These are phyloP conservation scores for Chaetoscypha palmicola DNA, from an alignment of 2,329 filamentous ascomycete species.

Conservation along the genomic window DNA sequence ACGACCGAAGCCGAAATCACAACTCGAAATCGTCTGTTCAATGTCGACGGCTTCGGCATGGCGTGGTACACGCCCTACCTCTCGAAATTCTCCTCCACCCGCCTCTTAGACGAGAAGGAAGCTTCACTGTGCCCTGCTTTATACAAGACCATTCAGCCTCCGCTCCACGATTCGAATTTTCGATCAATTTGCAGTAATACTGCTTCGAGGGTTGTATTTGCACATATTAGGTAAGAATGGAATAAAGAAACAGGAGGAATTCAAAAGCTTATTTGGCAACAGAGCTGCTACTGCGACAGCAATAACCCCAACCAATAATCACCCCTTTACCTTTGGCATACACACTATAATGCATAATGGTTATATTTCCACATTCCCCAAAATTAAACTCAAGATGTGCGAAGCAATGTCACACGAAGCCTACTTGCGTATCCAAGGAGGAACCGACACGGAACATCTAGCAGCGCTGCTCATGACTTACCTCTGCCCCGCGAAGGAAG, in stretches of 20 bases:
- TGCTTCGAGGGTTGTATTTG: constrained; percentile 41
- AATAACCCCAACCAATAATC: constrained; percentile 44
- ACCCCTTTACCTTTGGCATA: constrained; percentile 48
- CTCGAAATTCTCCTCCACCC: constrained; percentile 29
- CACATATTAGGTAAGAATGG: constrained; percentile 50
- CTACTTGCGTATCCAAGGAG: constrained; percentile 41
- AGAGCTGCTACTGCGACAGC: too few relatives aligned
- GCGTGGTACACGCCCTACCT: constrained; percentile 44
- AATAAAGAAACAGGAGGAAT: too few relatives aligned
- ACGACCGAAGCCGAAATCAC: constrained; percentile 38
- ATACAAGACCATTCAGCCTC: constrained; percentile 46
- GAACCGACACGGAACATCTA: constrained; percentile 46
- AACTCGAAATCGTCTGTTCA: constrained; percentile 45
- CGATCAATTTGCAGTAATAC: constrained; percentile 45
- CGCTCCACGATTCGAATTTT: constrained; percentile 47
- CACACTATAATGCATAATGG: constrained; percentile 52
- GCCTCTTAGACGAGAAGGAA: neutral
- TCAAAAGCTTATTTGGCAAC: too few relatives aligned
- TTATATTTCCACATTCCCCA: constrained; percentile 39
- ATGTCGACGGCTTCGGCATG: constrained; percentile 49
- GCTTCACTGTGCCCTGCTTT: constrained; percentile 36
- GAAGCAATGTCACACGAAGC: constrained; percentile 39
- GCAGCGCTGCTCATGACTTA: constrained; percentile 36
- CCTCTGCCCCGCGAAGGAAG: constrained; percentile 11
- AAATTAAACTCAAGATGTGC: constrained; percentile 40